Evolutionary conservation across 352 stramenopile genomes (phyloP), one percentile per base, ranked within the genome.

Genomic region (Globisporangium rhizosaccharum): DNA sequence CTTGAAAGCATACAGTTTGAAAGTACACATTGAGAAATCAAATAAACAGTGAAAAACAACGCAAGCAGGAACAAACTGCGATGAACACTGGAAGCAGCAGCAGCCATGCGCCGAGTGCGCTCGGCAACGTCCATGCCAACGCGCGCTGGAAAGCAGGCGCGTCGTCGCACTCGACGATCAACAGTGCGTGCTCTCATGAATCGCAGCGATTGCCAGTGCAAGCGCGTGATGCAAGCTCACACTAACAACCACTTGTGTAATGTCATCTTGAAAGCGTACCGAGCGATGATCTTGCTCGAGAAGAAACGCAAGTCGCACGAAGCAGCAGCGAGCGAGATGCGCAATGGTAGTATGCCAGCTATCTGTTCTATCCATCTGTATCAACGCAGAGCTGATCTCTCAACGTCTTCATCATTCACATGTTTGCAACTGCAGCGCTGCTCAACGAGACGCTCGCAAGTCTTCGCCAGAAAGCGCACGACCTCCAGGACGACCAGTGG

Each of bases 401-500:
- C 33, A 33, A 6, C 28, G 23, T 23, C 23, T 23, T 23, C 23
- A 23, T 33, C 10, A 5, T 39, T 3, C 11, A 8, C 33, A 14
- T 12, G 33, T 12, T 39, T 8, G 33, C 33, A 39, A 39, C 33
- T 39, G 33, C 33, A 39, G 33, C 33, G 33, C 33, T 88, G 56
- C 54, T 82, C 42, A 59, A 89, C 25, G 82, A 89, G 51, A 85
- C 75, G 42, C 69, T 91, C 12, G 62, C 64, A n/a, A 57, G 20
- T 9, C 57, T 91, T 44, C 77, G 79, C 9, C 46, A 68, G 52
- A 89, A 86, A 45, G 75, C 77, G 12, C 62, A 70, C 36, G 65
- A 79, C 45, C 67, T 91, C 45, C 74, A 89, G 57, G 69, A 85
- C 26, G 77, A 91, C 72, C 77, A 80, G 57, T 91, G 82, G 82